Evolutionary conservation across 345 rosid species (phyloP).

Genomic region (Aquilaria sinensis): DNA sequence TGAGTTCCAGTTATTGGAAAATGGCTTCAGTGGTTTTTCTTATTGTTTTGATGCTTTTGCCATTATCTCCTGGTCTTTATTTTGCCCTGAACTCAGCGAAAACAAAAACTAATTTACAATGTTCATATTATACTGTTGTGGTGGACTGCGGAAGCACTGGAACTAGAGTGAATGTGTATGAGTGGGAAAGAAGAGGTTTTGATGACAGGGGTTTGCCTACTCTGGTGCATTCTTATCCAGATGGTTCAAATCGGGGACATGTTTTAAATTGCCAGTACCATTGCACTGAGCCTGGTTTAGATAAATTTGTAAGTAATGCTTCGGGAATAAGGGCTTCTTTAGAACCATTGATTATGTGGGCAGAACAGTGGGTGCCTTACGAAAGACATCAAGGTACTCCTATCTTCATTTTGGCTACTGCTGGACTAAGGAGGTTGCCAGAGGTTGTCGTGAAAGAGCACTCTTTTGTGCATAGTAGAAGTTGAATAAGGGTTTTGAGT

Average conservation of each 20-base stretch:
- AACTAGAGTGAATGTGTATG: slow-evolving; percentile 47
- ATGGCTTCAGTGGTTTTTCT: slow-evolving; percentile 13
- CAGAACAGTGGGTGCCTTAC: slow-evolving; percentile 36
- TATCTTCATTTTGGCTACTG: slow-evolving; percentile 54
- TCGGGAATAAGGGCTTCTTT: slow-evolving; percentile 38
- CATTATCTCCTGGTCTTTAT: slow-evolving; percentile 20
- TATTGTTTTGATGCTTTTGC: slow-evolving; percentile 14
- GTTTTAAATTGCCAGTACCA: slow-evolving; percentile 42
- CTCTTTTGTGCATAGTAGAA: slow-evolving; percentile 28
- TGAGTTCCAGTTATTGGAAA: slow-evolving; percentile 18
- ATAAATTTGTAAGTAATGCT: slow-evolving; percentile 43
- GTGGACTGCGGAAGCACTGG: slow-evolving; percentile 72
- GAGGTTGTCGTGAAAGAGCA: slow-evolving; percentile 34
- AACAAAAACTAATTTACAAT: slow-evolving; percentile 2
- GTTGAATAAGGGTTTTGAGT: slow-evolving; percentile 46
- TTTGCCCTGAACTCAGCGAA: slow-evolving; percentile 15
- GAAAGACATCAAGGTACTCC: slow-evolving; percentile 43
- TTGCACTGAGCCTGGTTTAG: slow-evolving; percentile 58
- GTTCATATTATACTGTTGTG: slow-evolving; percentile 35
- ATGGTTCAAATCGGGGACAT: slow-evolving; percentile 20
- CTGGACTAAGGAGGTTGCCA: slow-evolving; percentile 44
- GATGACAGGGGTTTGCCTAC: slow-evolving; percentile 22
- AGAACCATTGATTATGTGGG: slow-evolving; percentile 40
- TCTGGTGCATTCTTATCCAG: slow-evolving; percentile 38
- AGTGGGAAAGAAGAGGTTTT: slow-evolving; percentile 29